Conservation (phyloP, 768 basidiomycete genomes). For the Hysterangium stoloniferum region DNA sequence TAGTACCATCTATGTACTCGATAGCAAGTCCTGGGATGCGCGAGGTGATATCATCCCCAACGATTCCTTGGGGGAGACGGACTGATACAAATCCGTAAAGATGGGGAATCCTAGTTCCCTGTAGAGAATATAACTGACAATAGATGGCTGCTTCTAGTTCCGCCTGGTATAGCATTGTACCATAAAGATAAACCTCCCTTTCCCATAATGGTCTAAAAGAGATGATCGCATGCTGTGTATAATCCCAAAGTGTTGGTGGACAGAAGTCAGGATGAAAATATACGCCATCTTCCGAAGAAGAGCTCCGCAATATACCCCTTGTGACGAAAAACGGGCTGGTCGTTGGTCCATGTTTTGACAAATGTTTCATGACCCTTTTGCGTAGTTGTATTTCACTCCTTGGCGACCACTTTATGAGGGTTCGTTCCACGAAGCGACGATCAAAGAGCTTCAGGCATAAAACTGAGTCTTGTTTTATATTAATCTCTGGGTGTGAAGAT, state of each 20-base stretch:
- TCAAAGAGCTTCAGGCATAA: not conserved
- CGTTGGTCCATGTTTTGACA: not conserved
- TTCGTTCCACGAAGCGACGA: not conserved
- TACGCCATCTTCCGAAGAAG: not conserved
- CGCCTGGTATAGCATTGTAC: not conserved
- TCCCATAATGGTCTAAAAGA: not conserved
- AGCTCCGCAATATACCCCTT: not conserved
- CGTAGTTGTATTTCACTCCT: not conserved
- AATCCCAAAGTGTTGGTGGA: not conserved
- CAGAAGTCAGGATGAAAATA: not conserved
- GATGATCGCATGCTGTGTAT: too few relatives aligned
- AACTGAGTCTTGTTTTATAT: not conserved
- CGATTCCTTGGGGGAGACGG: not conserved
- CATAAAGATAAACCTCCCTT: not conserved
- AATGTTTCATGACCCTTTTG: not conserved
- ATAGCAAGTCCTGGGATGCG: not conserved
- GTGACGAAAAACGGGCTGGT: too few relatives aligned
- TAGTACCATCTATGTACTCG: not conserved
- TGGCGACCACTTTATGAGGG: not conserved
- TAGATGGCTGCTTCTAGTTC: not conserved
- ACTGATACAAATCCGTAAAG: not conserved
- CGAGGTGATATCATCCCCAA: not conserved
- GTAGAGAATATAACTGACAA: not conserved
- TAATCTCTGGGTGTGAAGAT: not conserved
- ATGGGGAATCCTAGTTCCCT: not conserved